phyloP scores from a whole-genome alignment of 2,329 filamentous ascomycete genomes.

The Coniosporium tulheliwenetii region DNA sequence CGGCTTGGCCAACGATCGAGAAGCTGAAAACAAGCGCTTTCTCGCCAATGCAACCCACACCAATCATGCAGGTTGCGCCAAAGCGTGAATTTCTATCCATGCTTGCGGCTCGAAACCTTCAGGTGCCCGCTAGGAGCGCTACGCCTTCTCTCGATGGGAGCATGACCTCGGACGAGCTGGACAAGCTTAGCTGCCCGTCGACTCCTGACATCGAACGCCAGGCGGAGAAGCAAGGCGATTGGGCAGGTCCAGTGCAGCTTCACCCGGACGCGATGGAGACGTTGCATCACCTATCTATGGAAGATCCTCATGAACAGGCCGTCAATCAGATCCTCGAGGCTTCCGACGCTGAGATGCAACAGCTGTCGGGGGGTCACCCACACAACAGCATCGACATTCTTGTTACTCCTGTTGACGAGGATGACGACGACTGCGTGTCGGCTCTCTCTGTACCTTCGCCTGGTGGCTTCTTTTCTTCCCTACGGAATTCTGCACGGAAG shows the following conservation, averaged over 20 bases:
- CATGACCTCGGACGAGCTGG: conserved; percentile 74
- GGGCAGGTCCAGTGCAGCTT: conserved; percentile 44
- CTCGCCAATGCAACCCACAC: conserved; percentile 30
- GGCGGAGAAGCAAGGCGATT: conserved; percentile 42
- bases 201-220: conserved; percentile 55
- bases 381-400: conserved; percentile 33
- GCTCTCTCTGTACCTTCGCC: conserved; percentile 81
- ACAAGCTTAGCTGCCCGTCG: conserved; percentile 65
- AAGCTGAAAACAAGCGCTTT: conserved; percentile 30
- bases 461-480: conserved; percentile 76
- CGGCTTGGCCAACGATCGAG: conserved; percentile 40
- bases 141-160: conserved; percentile 85
- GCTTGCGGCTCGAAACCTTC: conserved; percentile 41
- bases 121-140: conserved; percentile 59
- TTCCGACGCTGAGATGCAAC: conserved; percentile 31
- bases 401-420: conserved; percentile 15
- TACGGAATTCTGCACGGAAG: conserved; percentile 58
- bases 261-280: conserved; percentile 70
- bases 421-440: conserved; percentile 50
- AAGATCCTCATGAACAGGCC: conserved; percentile 7
- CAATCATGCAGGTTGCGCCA: no score
- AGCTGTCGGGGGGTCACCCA: conserved; percentile 17
- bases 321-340: conserved; percentile 23
- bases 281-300: conserved; percentile 51
- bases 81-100: conserved; percentile 42